A percentile compares a stretch with the other conserved stretches of the same genome.
Evolutionary conservation across 345 rosid species (phyloP).

Genomic region (Sisymbrium altissimum): DNA sequence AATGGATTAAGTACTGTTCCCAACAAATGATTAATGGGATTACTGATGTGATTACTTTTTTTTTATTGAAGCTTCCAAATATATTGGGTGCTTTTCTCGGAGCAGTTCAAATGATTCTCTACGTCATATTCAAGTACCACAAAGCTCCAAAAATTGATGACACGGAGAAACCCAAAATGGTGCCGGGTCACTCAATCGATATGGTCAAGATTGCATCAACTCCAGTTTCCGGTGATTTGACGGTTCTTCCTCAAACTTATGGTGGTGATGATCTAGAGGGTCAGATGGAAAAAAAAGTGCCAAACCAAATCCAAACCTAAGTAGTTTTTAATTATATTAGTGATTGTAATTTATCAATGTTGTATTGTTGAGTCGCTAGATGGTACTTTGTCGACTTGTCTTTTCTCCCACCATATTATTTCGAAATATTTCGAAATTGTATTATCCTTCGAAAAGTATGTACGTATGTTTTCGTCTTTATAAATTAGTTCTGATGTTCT

Average conservation of each 20-base stretch:
- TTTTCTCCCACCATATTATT: neutral
- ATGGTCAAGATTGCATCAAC: slow-evolving; percentile 21
- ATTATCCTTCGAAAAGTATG: neutral
- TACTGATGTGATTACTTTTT: slow-evolving; percentile 4
- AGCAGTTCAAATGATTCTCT: slow-evolving; percentile 48
- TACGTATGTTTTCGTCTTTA: neutral
- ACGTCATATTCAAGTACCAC: slow-evolving; percentile 40
- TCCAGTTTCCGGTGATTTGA: slow-evolving; percentile 6
- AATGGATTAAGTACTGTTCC: slow-evolving; percentile 8
- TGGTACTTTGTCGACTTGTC: neutral
- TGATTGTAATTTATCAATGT: slow-evolving; percentile 6
- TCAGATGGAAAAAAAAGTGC: slow-evolving; percentile 10
- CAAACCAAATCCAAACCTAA: slow-evolving; percentile 10
- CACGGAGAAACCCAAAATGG: slow-evolving; percentile 24
- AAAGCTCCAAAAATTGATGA: slow-evolving; percentile 29
- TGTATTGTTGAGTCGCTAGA: slow-evolving; percentile 20
- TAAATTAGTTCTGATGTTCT: neutral
- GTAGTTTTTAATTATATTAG: slow-evolving; percentile 12
- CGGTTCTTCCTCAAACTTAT: neutral
- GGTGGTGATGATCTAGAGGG: slow-evolving; percentile 31
- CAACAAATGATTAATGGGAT: neutral
- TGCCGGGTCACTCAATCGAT: slow-evolving; percentile 30
- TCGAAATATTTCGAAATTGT: slow-evolving; percentile 13
- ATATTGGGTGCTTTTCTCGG: slow-evolving; percentile 51
- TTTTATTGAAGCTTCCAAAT: slow-evolving; percentile 45